A percentile compares a stretch with the other conserved stretches of the same genome.
Evolutionary conservation across 495 filamentous ascomycete species (phyloP).

Genomic region (Sordaria brevicollis): DNA sequence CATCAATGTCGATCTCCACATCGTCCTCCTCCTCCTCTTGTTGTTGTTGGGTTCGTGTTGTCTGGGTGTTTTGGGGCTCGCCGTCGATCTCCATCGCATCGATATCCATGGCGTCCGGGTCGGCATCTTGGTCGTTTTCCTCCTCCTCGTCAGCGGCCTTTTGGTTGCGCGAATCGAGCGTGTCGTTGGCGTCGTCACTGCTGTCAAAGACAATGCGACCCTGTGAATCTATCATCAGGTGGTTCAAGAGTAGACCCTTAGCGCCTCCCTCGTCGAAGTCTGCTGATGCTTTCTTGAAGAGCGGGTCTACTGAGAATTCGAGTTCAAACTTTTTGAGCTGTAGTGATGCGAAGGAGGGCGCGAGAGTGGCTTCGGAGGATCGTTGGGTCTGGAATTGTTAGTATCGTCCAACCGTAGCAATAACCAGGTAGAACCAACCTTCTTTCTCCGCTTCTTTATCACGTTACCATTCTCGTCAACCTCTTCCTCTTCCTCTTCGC

Average conservation of each 20-base stretch:
- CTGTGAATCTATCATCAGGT: conserved; percentile 81
- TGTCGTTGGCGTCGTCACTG: conserved; percentile 78
- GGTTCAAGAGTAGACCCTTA: conserved; percentile 90
- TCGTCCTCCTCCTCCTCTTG: conserved; percentile 33
- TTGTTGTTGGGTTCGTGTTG: conserved; percentile 6
- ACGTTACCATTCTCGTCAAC: conserved; percentile 69
- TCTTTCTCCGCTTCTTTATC: conserved; percentile 63
- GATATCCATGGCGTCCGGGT: conserved; percentile 19
- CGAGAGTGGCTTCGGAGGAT: conserved; percentile 86
- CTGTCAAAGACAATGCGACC: conserved; percentile 97
- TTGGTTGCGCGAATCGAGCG: conserved; percentile 26
- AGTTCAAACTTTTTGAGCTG: conserved; percentile 96
- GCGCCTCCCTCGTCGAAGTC: conserved; percentile 98
- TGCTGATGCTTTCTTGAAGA: conserved; percentile 97
- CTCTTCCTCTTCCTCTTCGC: conserved; percentile 69
- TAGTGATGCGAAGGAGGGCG: conserved; percentile 73
- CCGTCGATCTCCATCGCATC: conserved; percentile 14
- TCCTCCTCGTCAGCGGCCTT: conserved; percentile 37
- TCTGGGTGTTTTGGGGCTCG: conserved; percentile 21
- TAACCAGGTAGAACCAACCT: conserved; percentile 23
- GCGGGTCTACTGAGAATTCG: conserved; percentile 90
- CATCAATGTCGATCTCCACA: conserved; percentile 64
- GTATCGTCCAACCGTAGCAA: neutral
- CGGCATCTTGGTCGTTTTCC: conserved; percentile 37
- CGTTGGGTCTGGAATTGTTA: conserved; percentile 38